Evolutionary conservation across 83 land plant genomes (phyloP).

Genomic region (Thuja plicata): DNA sequence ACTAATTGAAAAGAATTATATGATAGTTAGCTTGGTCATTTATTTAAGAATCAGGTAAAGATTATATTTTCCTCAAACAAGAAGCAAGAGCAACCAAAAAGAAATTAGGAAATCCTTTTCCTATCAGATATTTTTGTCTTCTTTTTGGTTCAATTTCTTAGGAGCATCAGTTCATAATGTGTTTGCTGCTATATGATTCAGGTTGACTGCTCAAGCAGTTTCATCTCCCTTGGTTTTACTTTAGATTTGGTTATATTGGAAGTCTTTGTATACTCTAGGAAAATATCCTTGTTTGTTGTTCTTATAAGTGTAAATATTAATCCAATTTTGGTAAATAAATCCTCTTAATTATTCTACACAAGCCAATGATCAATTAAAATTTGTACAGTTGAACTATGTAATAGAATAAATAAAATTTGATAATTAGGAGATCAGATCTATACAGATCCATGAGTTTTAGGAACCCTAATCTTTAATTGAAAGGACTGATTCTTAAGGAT

Average conservation of each 20-base stretch:
- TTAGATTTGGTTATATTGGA: neutral
- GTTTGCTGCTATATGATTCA: neutral
- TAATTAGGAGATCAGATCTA: neutral
- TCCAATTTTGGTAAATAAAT: neutral
- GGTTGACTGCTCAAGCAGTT: neutral
- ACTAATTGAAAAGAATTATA: neutral
- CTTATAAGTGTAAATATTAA: neutral
- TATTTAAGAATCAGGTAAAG: neutral
- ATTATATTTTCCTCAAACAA: neutral
- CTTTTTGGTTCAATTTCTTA: neutral
- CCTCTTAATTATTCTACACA: neutral
- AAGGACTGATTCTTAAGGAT: neutral
- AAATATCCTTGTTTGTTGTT: neutral
- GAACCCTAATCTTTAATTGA: neutral
- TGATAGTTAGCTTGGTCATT: neutral
- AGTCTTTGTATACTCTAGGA: neutral
- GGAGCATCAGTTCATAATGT: neutral
- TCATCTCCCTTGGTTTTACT: neutral
- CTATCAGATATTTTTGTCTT: neutral
- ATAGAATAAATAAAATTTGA: neutral
- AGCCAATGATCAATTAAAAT: neutral
- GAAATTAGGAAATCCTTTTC: neutral
- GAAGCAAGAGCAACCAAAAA: neutral
- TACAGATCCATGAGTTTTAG: neutral
- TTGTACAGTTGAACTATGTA: neutral